phyloP scores from a whole-genome alignment of 805 yeast genomes.

The Saccharomycopsis javanensis region DNA sequence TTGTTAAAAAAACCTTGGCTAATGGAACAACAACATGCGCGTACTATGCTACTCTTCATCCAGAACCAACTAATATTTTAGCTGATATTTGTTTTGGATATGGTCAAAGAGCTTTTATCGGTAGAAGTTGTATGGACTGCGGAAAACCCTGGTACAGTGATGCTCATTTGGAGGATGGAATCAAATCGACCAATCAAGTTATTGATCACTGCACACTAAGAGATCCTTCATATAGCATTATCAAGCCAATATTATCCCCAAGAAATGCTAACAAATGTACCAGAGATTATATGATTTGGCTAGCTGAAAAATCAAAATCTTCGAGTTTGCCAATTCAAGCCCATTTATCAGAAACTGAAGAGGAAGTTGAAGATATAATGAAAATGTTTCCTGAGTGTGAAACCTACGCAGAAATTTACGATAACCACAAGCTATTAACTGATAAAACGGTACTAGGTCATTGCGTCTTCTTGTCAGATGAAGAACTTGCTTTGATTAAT shows the following conservation, averaged over 20 bases:
- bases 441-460: not conserved
- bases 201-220: not conserved
- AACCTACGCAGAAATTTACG: not conserved
- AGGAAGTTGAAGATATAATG: not conserved
- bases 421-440: not conserved
- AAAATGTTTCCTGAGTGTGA: not conserved
- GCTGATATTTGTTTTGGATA: not conserved
- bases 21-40: not conserved
- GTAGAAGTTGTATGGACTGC: not conserved
- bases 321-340: not conserved
- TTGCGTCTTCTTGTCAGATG: not conserved
- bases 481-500: not conserved
- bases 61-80: not conserved
- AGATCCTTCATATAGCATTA: not conserved
- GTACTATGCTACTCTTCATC: not conserved
- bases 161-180: not conserved
- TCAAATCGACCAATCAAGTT: not conserved
- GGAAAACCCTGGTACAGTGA: not conserved
- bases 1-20: not conserved
- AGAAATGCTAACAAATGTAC: not conserved
- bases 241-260: not conserved
- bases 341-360: not conserved
- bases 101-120: not conserved
- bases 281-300: not conserved
- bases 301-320: not conserved